These are phyloP conservation scores for Magnusiomyces paraingens DNA, from an alignment of 1,139 yeast genomes.

Conservation along the genomic window DNA sequence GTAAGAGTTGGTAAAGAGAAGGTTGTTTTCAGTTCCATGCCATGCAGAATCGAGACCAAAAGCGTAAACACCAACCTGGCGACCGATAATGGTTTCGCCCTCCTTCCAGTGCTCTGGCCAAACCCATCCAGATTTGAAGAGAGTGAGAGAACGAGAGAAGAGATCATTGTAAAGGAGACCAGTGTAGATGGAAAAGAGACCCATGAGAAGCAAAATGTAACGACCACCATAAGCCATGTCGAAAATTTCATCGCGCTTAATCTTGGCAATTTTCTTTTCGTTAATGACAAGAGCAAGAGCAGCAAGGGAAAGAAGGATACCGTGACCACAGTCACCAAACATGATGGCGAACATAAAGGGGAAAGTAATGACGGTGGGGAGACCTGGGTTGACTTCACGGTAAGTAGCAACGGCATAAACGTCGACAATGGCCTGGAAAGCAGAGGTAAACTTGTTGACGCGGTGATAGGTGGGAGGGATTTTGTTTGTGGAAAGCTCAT, in stretches of 20 bases:
- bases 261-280: slow-evolving; percentile 56
- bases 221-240: slow-evolving; percentile 96
- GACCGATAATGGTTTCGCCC: slow-evolving; percentile 59
- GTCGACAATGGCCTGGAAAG: slow-evolving; percentile 89
- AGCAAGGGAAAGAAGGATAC: slow-evolving; percentile 67
- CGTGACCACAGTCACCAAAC: slow-evolving; percentile 99
- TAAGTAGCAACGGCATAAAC: slow-evolving; percentile 93
- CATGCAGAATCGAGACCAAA: slow-evolving; percentile 91
- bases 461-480: slow-evolving; percentile 92
- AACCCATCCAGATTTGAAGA: slow-evolving; percentile 84
- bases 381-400: slow-evolving; percentile 93
- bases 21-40: slow-evolving; percentile 94
- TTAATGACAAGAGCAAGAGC: slow-evolving; percentile 63
- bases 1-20: slow-evolving; percentile 86
- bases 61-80: slow-evolving; percentile 61
- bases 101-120: slow-evolving; percentile 71
- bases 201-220: slow-evolving; percentile 86
- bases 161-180: slow-evolving; percentile 91
- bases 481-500: slow-evolving; percentile 70
- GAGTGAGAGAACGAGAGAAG: slow-evolving; percentile 81
- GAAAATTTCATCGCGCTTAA: slow-evolving; percentile 82
- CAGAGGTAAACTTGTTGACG: slow-evolving; percentile 85
- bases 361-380: slow-evolving; percentile 90
- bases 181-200: slow-evolving; percentile 85
- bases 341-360: slow-evolving; percentile 98